Evolutionary conservation across 208 protist species (phyloP).

Genomic region (Leptomonas seymouri): DNA sequence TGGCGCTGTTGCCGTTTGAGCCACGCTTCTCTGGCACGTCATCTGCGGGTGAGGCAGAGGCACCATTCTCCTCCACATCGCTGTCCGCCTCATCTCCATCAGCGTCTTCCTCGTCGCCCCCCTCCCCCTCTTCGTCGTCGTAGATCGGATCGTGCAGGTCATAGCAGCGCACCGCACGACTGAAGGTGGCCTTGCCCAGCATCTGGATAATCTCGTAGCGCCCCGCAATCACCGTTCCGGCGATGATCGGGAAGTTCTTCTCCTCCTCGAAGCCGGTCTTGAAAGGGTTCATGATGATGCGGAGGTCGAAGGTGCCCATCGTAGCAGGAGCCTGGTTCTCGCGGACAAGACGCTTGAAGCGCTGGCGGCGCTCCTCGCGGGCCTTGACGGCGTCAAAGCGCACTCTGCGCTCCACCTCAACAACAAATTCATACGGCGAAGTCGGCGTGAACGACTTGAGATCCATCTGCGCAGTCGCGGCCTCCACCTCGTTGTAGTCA

Average conservation of each 20-base stretch:
- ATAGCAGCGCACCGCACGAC: slow-evolving; percentile 93
- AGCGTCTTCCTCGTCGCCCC: slow-evolving; percentile 11
- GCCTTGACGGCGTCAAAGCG: slow-evolving; percentile 79
- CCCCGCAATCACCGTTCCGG: slow-evolving; percentile 88
- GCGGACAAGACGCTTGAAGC: slow-evolving; percentile 70
- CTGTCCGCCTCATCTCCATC: slow-evolving; percentile 12
- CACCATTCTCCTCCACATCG: slow-evolving; percentile 9
- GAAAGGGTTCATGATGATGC: slow-evolving; percentile 90
- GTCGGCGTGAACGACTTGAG: slow-evolving; percentile 47
- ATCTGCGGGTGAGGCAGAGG: slow-evolving; percentile 9
- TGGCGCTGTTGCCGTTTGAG: neutral
- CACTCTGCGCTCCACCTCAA: slow-evolving; percentile 77
- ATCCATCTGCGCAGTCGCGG: slow-evolving; percentile 33
- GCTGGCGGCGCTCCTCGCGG: slow-evolving; percentile 63
- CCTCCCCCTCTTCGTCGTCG: slow-evolving; percentile 57
- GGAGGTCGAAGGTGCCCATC: slow-evolving; percentile 91
- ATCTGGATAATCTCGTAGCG: slow-evolving; percentile 95
- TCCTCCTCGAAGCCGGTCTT: slow-evolving; percentile 95
- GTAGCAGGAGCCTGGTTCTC: slow-evolving; percentile 70
- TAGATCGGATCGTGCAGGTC: slow-evolving; percentile 91
- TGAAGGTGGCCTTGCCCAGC: slow-evolving; percentile 95
- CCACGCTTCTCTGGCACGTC: no score
- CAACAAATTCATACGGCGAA: slow-evolving; percentile 88
- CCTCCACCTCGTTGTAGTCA: slow-evolving; percentile 49
- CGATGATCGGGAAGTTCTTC: slow-evolving; percentile 92